Percentiles rank a stretch among this genome's conserved stretches.
phyloP scores from a whole-genome alignment of 768 basidiomycete species.

The Rhizopogon vesiculosus region DNA sequence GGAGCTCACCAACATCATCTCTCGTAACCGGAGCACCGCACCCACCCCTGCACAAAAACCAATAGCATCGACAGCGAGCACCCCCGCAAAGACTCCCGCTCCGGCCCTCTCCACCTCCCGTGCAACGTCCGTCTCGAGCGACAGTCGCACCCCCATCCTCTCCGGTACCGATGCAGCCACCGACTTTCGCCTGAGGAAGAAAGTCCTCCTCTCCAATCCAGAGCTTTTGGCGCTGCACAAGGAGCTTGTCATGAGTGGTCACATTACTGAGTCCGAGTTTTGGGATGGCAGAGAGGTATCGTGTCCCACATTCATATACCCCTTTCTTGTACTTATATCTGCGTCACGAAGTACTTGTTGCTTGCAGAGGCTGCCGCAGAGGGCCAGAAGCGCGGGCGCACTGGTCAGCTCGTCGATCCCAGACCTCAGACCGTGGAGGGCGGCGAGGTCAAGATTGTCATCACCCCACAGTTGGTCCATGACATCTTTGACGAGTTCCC shows the following conservation, averaged over 20 bases:
- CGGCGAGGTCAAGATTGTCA: constrained; percentile 84
- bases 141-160: constrained; percentile 48
- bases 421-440: constrained; percentile 80
- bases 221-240: constrained; percentile 80
- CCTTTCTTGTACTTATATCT: constrained; percentile 18
- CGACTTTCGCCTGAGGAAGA: constrained; percentile 74
- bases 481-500: constrained; percentile 99
- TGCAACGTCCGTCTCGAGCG: constrained; percentile 58
- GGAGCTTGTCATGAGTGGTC: constrained; percentile 80
- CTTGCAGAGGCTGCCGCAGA: constrained; percentile 73
- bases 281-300: constrained; percentile 94
- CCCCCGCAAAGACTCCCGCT: constrained; percentile 24
- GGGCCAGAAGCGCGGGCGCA: constrained; percentile 72
- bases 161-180: constrained; percentile 53
- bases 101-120: constrained; percentile 52
- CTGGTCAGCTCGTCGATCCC: constrained; percentile 83
- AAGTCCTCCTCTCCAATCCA: constrained; percentile 71
- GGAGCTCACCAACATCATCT: constrained; percentile 73
- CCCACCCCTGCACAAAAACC: constrained; percentile 23
- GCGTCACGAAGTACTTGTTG: constrained; percentile 56
- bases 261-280: constrained; percentile 91
- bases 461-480: constrained; percentile 87
- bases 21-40: constrained; percentile 52
- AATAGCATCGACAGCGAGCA: constrained; percentile 12
- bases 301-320: constrained; percentile 8